Evolutionary conservation across 2,329 filamentous ascomycete genomes (phyloP).

Genomic region (Trichoderma sp.): DNA sequence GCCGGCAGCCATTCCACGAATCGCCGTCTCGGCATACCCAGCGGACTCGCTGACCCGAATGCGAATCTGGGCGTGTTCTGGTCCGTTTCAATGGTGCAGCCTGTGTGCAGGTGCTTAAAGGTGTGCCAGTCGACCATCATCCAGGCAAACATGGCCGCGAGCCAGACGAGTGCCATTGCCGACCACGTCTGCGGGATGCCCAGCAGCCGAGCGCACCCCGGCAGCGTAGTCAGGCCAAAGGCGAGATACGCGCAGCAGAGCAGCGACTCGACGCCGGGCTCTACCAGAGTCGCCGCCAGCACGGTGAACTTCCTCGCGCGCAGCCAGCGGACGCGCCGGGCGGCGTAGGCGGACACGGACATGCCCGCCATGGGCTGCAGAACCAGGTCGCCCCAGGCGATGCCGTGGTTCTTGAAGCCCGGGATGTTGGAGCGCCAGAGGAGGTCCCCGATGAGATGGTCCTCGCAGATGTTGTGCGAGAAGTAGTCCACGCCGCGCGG

Average conservation of each 20-base stretch:
- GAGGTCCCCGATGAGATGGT: slow-evolving; percentile 91
- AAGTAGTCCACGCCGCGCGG: slow-evolving; percentile 84
- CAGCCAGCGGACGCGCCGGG: slow-evolving; percentile 84
- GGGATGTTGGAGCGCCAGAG: slow-evolving; percentile 74
- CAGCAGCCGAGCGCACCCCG: slow-evolving; percentile 58
- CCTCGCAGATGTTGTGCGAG: slow-evolving; percentile 94
- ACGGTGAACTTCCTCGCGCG: slow-evolving; percentile 95
- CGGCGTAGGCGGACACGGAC: slow-evolving; percentile 74
- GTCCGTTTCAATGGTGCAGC: slow-evolving; percentile 69
- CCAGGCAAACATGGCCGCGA: slow-evolving; percentile 68
- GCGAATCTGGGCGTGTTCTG: slow-evolving; percentile 76
- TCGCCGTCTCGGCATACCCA: slow-evolving; percentile 52
- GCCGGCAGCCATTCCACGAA: slow-evolving; percentile 75
- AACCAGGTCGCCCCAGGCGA: slow-evolving; percentile 82
- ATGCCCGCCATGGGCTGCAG: slow-evolving; percentile 88
- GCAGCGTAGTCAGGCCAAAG: slow-evolving; percentile 74
- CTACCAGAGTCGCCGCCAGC: slow-evolving; percentile 81
- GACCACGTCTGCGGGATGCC: slow-evolving; percentile 67
- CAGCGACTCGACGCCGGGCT: slow-evolving; percentile 88
- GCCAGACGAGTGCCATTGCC: slow-evolving; percentile 67
- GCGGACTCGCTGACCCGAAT: slow-evolving; percentile 44
- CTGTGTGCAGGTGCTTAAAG: slow-evolving; percentile 74
- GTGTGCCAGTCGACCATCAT: slow-evolving; percentile 72
- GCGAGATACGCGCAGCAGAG: slow-evolving; percentile 80
- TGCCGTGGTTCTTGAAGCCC: slow-evolving; percentile 74